phyloP scores from a whole-genome alignment of 768 basidiomycete genomes.

The Xerocomus spinulosus region DNA sequence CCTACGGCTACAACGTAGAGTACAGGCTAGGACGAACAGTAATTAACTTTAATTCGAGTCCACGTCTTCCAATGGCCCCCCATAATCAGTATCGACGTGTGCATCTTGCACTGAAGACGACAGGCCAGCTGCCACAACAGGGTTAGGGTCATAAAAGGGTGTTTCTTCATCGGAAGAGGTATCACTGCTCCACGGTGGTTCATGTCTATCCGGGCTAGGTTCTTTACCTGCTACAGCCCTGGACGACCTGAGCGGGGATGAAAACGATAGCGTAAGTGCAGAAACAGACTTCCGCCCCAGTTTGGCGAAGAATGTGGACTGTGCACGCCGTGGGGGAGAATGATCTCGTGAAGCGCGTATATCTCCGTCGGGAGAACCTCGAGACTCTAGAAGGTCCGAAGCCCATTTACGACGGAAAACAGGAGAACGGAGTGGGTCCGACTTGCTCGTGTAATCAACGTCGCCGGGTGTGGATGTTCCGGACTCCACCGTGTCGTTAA shows the following conservation, averaged over 20 bases:
- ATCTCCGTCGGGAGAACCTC: conserved; percentile 18
- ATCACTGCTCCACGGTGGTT: conserved; percentile 54
- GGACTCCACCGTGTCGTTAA: conserved; percentile 25
- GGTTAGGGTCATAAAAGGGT: conserved; percentile 13
- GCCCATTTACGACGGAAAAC: conserved; percentile 47
- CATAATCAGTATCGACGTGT: conserved; percentile 17
- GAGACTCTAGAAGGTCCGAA: conserved; percentile 38
- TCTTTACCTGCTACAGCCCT: conserved; percentile 22
- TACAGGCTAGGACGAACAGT: not conserved
- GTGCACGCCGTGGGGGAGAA: conserved; percentile 10
- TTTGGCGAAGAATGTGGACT: conserved; percentile 38
- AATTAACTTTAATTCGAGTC: conserved; percentile 19
- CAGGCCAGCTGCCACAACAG: conserved; percentile 6
- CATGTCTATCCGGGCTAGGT: conserved; percentile 29
- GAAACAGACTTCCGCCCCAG: conserved; percentile 45
- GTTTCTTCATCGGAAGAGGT: conserved; percentile 49
- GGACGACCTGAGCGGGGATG: conserved; percentile 21
- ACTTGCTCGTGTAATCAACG: conserved; percentile 20
- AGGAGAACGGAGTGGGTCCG: conserved; percentile 39
- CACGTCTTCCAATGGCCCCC: conserved; percentile 13
- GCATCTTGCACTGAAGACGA: conserved; percentile 4
- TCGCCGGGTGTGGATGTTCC: conserved; percentile 33
- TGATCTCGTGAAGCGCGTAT: conserved; percentile 8
- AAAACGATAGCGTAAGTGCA: conserved; percentile 37
- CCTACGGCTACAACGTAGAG: not conserved